Percentiles rank a stretch among this genome's conserved stretches.
Conservation (phyloP, 805 yeast species). For the Candida montana region DNA sequence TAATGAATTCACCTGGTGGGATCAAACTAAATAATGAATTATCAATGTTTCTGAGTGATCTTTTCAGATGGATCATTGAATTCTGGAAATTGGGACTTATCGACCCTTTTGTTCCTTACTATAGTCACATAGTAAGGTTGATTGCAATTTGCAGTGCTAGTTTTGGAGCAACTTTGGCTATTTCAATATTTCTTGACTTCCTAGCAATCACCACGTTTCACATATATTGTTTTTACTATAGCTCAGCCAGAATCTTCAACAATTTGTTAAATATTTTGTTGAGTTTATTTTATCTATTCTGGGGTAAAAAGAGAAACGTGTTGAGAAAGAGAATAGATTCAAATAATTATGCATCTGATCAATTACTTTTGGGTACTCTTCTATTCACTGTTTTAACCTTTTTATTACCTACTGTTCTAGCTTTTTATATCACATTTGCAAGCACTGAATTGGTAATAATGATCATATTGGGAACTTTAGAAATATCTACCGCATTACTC, state of each 20-base stretch:
- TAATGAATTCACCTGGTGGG: conserved; percentile 90
- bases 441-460: conserved; percentile 49
- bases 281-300: conserved; percentile 76
- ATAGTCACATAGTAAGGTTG: conserved; percentile 30
- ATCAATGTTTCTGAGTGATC: conserved; percentile 78
- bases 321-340: conserved; percentile 82
- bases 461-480: conserved; percentile 44
- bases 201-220: conserved; percentile 62
- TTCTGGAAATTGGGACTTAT: conserved; percentile 45
- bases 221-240: conserved; percentile 67
- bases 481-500: conserved; percentile 54
- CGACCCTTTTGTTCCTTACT: conserved; percentile 23
- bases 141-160: conserved; percentile 31
- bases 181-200: conserved; percentile 63
- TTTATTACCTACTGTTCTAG: conserved; percentile 79
- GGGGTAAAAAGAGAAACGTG: conserved; percentile 84
- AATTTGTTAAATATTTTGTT: conserved; percentile 65
- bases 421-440: conserved; percentile 76
- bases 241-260: conserved; percentile 72
- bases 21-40: conserved; percentile 84
- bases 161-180: conserved; percentile 64
- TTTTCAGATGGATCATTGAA: conserved; percentile 78
- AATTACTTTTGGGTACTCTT: conserved; percentile 81
- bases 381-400: conserved; percentile 75
- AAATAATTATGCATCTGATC: conserved; percentile 80